Evolutionary conservation across 164 flowering plant species (phyloP).

Genomic region (Litsea cubeba): DNA sequence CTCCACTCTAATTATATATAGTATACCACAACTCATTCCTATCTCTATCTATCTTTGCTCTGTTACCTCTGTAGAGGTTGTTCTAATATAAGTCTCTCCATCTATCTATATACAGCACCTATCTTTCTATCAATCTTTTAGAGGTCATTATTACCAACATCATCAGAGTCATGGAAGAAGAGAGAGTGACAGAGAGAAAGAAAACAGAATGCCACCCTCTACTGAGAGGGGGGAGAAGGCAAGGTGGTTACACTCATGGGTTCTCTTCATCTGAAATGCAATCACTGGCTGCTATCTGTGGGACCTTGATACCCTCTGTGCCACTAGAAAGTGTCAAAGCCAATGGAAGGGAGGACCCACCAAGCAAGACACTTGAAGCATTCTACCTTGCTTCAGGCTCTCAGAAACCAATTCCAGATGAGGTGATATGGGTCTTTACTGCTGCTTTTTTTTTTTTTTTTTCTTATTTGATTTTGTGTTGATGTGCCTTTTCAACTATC

Average conservation of each 20-base stretch:
- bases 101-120: background rate
- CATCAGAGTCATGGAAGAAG: background rate
- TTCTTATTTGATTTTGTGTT: background rate
- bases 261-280: conserved; percentile 9
- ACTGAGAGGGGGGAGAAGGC: conserved; percentile 6
- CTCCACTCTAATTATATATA: background rate
- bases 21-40: no score
- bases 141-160: no score
- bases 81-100: background rate
- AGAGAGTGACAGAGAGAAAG: background rate
- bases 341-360: background rate
- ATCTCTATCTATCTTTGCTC: background rate
- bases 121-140: background rate
- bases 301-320: conserved; percentile 8
- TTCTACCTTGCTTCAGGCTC: conserved; percentile 19
- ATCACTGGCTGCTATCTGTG: conserved; percentile 13
- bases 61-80: background rate
- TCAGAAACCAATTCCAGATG: conserved; percentile 37
- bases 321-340: background rate
- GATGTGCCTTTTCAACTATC: background rate
- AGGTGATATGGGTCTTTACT: conserved; percentile 25
- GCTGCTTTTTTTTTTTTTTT: background rate
- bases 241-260: background rate
- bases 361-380: background rate
- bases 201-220: conserved; percentile 1